Conservation (phyloP, 2,329 filamentous ascomycete genomes). For the Xylariaceae sp. region DNA sequence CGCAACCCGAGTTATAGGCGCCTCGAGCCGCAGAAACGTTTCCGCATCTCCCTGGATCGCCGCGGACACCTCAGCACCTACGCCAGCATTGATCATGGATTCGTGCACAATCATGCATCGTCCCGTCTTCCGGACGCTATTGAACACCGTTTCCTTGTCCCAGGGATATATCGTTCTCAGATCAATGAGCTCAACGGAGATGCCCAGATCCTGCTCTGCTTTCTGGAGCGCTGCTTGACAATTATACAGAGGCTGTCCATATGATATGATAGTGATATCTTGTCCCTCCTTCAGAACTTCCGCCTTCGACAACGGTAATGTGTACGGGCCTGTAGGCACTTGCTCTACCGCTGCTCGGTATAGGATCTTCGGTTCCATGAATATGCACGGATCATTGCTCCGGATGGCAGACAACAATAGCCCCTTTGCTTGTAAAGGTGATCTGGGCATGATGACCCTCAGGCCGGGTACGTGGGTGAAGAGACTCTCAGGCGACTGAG, state of each 20-base stretch:
- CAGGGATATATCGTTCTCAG: constrained; percentile 85
- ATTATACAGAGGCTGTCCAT: constrained; percentile 83
- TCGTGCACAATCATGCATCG: constrained; percentile 86
- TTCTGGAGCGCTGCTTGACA: constrained; percentile 73
- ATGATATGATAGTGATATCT: constrained; percentile 80
- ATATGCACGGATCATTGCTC: constrained; percentile 81
- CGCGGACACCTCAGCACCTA: constrained; percentile 85
- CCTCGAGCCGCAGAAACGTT: constrained; percentile 78
- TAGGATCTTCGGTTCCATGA: constrained; percentile 91
- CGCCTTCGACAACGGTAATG: constrained; percentile 79
- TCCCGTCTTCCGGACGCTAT: constrained; percentile 83
- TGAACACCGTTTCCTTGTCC: constrained; percentile 76
- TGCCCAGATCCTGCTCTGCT: constrained; percentile 69
- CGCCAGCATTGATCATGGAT: constrained; percentile 83
- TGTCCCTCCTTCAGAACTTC: constrained; percentile 77
- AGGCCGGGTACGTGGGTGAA: constrained; percentile 87
- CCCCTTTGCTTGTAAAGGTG: constrained; percentile 83
- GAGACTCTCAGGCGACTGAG: constrained; percentile 81
- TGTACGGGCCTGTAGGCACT: constrained; percentile 75
- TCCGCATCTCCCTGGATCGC: constrained; percentile 73
- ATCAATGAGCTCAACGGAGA: constrained; percentile 81
- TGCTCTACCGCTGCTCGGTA: constrained; percentile 91
- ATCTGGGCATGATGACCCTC: constrained; percentile 79
- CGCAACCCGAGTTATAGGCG: constrained; percentile 77
- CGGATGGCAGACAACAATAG: constrained; percentile 72